Evolutionary conservation across 1,139 yeast genomes (phyloP).

Genomic region (Hyphopichia burtonii): DNA sequence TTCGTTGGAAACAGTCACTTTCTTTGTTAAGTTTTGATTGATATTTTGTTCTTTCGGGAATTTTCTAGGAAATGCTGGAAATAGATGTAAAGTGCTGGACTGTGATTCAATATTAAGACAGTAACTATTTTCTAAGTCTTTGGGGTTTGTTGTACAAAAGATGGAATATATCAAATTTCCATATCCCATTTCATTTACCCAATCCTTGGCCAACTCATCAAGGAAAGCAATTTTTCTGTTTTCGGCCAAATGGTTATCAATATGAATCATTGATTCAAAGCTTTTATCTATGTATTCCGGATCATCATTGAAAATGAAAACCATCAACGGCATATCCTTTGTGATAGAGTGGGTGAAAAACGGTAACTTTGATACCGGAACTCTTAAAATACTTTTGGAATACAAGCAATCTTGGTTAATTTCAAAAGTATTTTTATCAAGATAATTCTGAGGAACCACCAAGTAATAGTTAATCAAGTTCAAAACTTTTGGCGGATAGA

Average conservation of each 20-base stretch:
- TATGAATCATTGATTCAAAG: conserved; percentile 19
- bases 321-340: conserved; percentile 30
- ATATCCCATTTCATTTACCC: conserved; percentile 34
- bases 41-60: not conserved
- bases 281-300: conserved; percentile 8
- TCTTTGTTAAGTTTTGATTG: too few species aligned
- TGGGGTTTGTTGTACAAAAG: conserved; percentile 37
- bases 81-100: conserved; percentile 22
- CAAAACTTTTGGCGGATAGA: conserved; percentile 30
- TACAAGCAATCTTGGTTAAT: conserved; percentile 11
- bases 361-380: conserved; percentile 19
- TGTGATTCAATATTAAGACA: conserved; percentile 37
- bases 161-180: conserved; percentile 36
- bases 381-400: conserved; percentile 17
- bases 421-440: conserved; percentile 6
- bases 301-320: conserved; percentile 27
- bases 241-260: conserved; percentile 20
- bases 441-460: conserved; percentile 25
- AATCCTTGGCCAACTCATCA: conserved; percentile 39
- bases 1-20: too few species aligned
- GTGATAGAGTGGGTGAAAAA: conserved; percentile 19
- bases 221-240: conserved; percentile 26
- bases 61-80: conserved; percentile 25
- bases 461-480: conserved; percentile 30
- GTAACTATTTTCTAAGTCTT: conserved; percentile 23